phyloP scores from a whole-genome alignment of 208 protist genomes.

The Herpetomonas tarakana region DNA sequence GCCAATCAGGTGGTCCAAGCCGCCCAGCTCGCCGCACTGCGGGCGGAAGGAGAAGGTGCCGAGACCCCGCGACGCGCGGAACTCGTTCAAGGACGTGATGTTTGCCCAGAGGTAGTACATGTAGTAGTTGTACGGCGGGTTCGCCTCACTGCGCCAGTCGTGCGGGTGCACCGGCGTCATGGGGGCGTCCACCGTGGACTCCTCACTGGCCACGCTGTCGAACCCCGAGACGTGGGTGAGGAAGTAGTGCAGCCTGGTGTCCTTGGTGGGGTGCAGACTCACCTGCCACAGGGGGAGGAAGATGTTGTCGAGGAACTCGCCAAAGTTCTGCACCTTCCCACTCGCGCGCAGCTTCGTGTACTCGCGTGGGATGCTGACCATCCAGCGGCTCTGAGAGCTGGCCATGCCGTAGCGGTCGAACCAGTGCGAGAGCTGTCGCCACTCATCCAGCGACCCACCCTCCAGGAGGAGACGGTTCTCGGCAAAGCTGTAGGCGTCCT shows the following conservation, averaged over 20 bases:
- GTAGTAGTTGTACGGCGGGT: slow-evolving; percentile 99
- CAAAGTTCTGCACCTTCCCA: slow-evolving; percentile 88
- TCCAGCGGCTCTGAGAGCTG: slow-evolving; percentile 95
- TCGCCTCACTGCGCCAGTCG: slow-evolving; percentile 91
- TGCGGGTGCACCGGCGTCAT: slow-evolving; percentile 78
- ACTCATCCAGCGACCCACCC: slow-evolving; percentile 87
- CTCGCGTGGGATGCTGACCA: slow-evolving; percentile 94
- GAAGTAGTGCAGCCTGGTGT: slow-evolving; percentile 96
- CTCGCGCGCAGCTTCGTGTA: slow-evolving; percentile 83
- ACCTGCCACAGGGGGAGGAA: slow-evolving; percentile 98
- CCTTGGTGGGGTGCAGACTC: slow-evolving; percentile 91
- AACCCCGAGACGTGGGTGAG: slow-evolving; percentile 96
- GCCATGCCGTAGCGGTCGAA: slow-evolving; percentile 95
- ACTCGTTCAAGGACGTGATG: slow-evolving; percentile 95
- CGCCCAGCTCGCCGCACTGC: slow-evolving; percentile 95
- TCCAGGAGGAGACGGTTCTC: slow-evolving; percentile 84
- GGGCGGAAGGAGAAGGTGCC: slow-evolving; percentile 94
- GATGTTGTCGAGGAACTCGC: slow-evolving; percentile 95
- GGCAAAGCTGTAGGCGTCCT: slow-evolving; percentile 84
- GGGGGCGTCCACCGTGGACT: slow-evolving; percentile 93
- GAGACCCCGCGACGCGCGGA: slow-evolving; percentile 82
- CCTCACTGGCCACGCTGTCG: slow-evolving; percentile 95
- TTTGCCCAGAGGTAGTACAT: slow-evolving; percentile 99
- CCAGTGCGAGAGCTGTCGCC: slow-evolving; percentile 95
- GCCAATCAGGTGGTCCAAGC: slow-evolving; percentile 91